Conservation (phyloP, 2,329 filamentous ascomycete species). For the Fusarium acutatum region DNA sequence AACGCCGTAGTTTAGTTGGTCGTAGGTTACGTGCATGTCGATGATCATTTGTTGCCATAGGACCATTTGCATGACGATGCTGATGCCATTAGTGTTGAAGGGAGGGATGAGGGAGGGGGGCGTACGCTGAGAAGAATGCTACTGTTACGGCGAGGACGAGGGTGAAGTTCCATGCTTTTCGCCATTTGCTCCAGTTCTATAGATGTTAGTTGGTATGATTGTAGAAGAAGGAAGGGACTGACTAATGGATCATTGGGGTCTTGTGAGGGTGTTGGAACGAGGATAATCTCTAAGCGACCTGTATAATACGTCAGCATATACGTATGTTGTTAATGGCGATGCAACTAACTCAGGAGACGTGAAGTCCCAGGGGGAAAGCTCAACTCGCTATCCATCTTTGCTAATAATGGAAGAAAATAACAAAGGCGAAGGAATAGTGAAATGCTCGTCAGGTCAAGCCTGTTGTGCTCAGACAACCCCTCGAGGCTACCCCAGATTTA, state of each 20-base stretch:
- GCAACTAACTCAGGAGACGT: neutral
- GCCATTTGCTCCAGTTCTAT: slow-evolving; percentile 39
- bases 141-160: slow-evolving; percentile 36
- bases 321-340: neutral
- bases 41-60: slow-evolving; percentile 44
- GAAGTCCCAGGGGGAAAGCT: slow-evolving; percentile 8
- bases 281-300: neutral
- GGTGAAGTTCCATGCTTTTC: slow-evolving; percentile 39
- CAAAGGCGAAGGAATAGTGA: neutral
- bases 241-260: slow-evolving; percentile 43
- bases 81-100: neutral
- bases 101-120: accelerated
- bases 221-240: no score
- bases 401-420: neutral
- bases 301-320: neutral
- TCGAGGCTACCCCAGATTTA: neutral
- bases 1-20: slow-evolving; percentile 36
- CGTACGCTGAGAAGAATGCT: slow-evolving; percentile 33
- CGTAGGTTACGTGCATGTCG: slow-evolving; percentile 37
- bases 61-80: slow-evolving; percentile 20
- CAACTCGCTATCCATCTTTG: neutral
- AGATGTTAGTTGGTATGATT: no score
- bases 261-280: slow-evolving; percentile 11
- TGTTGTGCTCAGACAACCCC: accelerated
- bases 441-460: neutral